Conservation (phyloP, 441 rosid species). For the Raphanus hybrid region DNA sequence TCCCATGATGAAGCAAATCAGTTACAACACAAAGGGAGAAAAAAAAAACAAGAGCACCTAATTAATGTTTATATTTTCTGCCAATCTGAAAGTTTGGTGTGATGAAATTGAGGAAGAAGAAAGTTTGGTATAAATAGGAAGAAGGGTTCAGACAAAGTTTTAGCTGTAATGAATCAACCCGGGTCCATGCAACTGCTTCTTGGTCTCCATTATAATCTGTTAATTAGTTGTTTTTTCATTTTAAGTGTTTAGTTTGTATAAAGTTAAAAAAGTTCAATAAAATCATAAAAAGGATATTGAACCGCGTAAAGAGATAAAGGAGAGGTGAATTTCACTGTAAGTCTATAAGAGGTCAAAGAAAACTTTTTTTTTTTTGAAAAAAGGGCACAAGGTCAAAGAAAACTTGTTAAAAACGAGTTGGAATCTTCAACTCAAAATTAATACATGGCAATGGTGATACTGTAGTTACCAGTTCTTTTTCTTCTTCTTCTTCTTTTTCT, state of each 20-base stretch:
- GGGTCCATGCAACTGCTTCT: constrained; percentile 39
- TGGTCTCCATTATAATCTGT: constrained; percentile 25
- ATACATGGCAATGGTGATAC: constrained; percentile 33
- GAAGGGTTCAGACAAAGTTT: constrained; percentile 30
- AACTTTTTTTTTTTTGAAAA: too few species aligned
- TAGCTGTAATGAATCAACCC: constrained; percentile 37
- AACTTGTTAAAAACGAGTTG: constrained; percentile 27
- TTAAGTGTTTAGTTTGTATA: neutral
- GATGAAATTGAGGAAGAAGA: constrained; percentile 31
- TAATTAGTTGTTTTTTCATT: constrained; percentile 2
- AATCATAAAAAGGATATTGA: neutral
- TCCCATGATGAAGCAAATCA: constrained; percentile 35
- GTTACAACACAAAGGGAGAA: constrained; percentile 23
- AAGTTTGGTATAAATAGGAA: constrained; percentile 34
- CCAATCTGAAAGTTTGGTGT: constrained; percentile 12
- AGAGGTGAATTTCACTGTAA: constrained; percentile 7
- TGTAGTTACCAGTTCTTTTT: neutral
- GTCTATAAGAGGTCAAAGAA: neutral
- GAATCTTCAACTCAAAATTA: constrained; percentile 28
- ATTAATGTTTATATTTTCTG: constrained; percentile 10
- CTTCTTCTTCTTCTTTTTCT: too few species aligned
- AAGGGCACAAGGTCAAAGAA: constrained; percentile 2
- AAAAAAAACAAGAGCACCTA: neutral
- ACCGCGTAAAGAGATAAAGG: constrained; percentile 16
- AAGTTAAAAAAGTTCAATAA: neutral